Conservation (phyloP, 2,329 filamentous ascomycete genomes). For the Clonostachys solani region DNA sequence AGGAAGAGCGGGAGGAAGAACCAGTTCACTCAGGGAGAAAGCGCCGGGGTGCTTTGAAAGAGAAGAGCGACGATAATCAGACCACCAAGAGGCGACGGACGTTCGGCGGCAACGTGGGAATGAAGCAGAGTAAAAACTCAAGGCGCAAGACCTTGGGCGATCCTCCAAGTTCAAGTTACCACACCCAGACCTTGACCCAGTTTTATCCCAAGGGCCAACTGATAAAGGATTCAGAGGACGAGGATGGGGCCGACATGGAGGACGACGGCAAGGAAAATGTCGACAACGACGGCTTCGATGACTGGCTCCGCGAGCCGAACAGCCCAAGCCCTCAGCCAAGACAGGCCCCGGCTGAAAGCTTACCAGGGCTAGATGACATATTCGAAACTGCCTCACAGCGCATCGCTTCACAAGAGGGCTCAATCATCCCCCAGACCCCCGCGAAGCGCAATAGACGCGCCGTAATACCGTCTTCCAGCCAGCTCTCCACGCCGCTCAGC, state of each 20-base stretch:
- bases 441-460: conserved; percentile 19
- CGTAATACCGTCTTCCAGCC: conserved; percentile 39
- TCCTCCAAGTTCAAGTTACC: conserved; percentile 20
- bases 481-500: conserved; percentile 26
- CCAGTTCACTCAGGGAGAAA: conserved; percentile 15
- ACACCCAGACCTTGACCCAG: conserved; percentile 38
- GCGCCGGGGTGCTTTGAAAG: conserved; percentile 8
- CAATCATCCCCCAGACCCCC: conserved; percentile 38
- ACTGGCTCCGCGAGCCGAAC: conserved; percentile 21
- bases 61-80: conserved; percentile 4
- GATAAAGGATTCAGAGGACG: conserved; percentile 33
- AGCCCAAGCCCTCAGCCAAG: conserved; percentile 13
- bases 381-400: neutral
- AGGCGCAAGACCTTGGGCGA: conserved; percentile 24
- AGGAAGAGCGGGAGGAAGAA: conserved; percentile 11
- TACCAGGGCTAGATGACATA: neutral
- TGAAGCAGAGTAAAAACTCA: conserved; percentile 9
- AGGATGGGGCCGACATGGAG: conserved; percentile 22
- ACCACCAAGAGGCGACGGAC: conserved; percentile 5
- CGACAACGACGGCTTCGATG: conserved; percentile 19
- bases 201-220: conserved; percentile 11
- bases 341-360: neutral
- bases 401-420: conserved; percentile 17
- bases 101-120: conserved; percentile 13
- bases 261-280: conserved; percentile 7